Percentiles rank a stretch among this genome's conserved stretches.
Conservation (phyloP, 2,329 filamentous ascomycete genomes). For the Colletotrichum eremochloae region DNA sequence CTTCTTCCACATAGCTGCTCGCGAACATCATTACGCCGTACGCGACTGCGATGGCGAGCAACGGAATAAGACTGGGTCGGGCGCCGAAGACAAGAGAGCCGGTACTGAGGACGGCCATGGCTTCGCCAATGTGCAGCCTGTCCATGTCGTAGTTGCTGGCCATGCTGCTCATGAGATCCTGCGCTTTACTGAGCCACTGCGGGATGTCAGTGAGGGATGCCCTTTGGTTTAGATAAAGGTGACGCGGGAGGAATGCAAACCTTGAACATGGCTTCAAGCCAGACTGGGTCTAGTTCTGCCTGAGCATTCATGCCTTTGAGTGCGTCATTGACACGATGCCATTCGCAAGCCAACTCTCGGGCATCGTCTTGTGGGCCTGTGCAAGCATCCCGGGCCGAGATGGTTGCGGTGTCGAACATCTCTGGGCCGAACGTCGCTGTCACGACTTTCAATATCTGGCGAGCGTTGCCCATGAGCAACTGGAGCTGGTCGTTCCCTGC, state of each 20-base stretch:
- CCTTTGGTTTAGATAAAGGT: no score
- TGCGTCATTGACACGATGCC: slow-evolving; percentile 60
- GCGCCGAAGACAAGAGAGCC: slow-evolving; percentile 38
- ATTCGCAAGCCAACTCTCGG: slow-evolving; percentile 76
- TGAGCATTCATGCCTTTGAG: slow-evolving; percentile 41
- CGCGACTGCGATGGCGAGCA: slow-evolving; percentile 66
- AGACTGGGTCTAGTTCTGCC: slow-evolving; percentile 52
- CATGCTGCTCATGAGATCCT: slow-evolving; percentile 86
- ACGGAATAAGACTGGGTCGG: slow-evolving; percentile 52
- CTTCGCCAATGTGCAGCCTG: slow-evolving; percentile 66
- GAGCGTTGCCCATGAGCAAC: slow-evolving; percentile 82
- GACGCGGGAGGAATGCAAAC: slow-evolving; percentile 47
- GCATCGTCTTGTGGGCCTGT: slow-evolving; percentile 59
- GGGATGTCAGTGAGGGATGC: slow-evolving; percentile 31
- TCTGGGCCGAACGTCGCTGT: slow-evolving; percentile 75
- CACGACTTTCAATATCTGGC: slow-evolving; percentile 83
- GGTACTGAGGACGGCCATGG: slow-evolving; percentile 47
- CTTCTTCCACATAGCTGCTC: slow-evolving; percentile 97
- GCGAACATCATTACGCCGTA: slow-evolving; percentile 97
- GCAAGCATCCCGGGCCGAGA: slow-evolving; percentile 45
- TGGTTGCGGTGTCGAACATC: slow-evolving; percentile 53
- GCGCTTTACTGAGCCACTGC: slow-evolving; percentile 78
- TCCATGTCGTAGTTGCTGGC: slow-evolving; percentile 91
- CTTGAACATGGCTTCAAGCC: slow-evolving; percentile 59
- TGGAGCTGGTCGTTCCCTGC: slow-evolving; percentile 69